These are phyloP conservation scores for Lodderomyces beijingensis DNA, from an alignment of 1,139 yeast species.

Conservation along the genomic window DNA sequence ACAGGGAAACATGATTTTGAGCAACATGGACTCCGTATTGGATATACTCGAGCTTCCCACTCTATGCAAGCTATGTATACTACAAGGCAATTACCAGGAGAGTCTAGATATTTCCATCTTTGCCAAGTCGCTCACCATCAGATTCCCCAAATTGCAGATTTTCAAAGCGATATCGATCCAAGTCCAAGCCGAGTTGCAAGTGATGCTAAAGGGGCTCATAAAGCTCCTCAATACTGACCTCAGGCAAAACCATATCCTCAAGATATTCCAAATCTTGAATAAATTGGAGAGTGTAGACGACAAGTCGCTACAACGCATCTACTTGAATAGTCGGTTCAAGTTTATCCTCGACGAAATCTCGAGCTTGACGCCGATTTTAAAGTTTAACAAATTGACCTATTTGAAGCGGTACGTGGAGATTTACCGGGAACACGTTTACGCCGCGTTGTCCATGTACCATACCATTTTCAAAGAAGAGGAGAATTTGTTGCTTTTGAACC, in stretches of 20 bases:
- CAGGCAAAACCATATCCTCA: constrained; percentile 72
- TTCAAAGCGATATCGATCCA: constrained; percentile 54
- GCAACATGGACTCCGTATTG: constrained; percentile 66
- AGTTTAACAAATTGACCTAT: constrained; percentile 51
- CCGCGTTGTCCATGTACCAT: constrained; percentile 61
- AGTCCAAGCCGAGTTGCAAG: constrained; percentile 52
- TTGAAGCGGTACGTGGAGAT: constrained; percentile 78
- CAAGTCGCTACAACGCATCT: constrained; percentile 6
- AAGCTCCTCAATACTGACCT: constrained; percentile 69
- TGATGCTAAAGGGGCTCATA: constrained; percentile 66
- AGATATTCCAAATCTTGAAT: constrained; percentile 71
- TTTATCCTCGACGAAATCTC: constrained; percentile 58
- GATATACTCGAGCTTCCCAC: constrained; percentile 84
- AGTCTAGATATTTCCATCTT: constrained; percentile 77
- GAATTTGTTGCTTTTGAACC: constrained; percentile 25
- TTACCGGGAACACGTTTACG: constrained; percentile 76
- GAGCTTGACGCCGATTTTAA: constrained; percentile 51
- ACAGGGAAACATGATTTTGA: constrained; percentile 38
- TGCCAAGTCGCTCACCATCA: constrained; percentile 58
- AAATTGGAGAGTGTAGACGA: constrained; percentile 32
- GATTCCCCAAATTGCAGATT: constrained; percentile 75
- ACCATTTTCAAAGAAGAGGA: constrained; percentile 49
- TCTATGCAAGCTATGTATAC: constrained; percentile 74
- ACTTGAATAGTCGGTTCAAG: constrained; percentile 52
- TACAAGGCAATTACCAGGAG: constrained; percentile 84